Evolutionary conservation across 257 asterid species (phyloP).

Genomic region (Scutellaria galericulata): DNA sequence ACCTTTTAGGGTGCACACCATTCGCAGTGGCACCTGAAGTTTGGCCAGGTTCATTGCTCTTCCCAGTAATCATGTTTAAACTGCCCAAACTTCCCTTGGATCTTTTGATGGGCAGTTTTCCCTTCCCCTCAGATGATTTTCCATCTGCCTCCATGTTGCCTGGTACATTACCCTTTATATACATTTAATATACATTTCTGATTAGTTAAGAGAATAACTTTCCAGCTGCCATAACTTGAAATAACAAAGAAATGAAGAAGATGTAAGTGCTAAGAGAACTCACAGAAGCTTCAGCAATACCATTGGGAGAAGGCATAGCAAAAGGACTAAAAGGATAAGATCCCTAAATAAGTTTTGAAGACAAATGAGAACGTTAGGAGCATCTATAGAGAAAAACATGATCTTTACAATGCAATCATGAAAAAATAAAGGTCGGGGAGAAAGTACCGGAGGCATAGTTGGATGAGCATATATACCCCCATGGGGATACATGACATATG

Average conservation of each 20-base stretch:
- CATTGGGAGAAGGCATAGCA: slow-evolving; percentile 89
- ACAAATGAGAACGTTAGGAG: slow-evolving; percentile 27
- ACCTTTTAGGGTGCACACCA: slow-evolving; percentile 83
- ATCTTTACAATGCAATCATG: slow-evolving; percentile 6
- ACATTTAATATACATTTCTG: slow-evolving; percentile 20
- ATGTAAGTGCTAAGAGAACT: slow-evolving; percentile 43
- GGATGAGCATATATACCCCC: slow-evolving; percentile 96
- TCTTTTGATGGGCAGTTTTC: slow-evolving; percentile 89
- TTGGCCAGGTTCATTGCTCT: slow-evolving; percentile 68
- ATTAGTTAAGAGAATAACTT: slow-evolving; percentile 35
- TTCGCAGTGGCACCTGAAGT: slow-evolving; percentile 69
- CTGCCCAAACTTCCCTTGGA: slow-evolving; percentile 91
- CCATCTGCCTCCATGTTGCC: slow-evolving; percentile 73
- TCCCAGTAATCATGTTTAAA: slow-evolving; percentile 83
- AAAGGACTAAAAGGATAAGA: slow-evolving; percentile 95
- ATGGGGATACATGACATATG: slow-evolving; percentile 96
- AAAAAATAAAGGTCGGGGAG: slow-evolving; percentile 19
- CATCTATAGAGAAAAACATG: slow-evolving; percentile 15
- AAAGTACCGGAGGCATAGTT: slow-evolving; percentile 83
- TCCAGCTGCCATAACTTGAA: slow-evolving; percentile 20
- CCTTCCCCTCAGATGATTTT: slow-evolving; percentile 79
- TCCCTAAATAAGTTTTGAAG: slow-evolving; percentile 48
- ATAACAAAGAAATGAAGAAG: neutral
- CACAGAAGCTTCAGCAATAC: slow-evolving; percentile 80
- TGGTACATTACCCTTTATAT: slow-evolving; percentile 60